Percentiles rank a stretch among this genome's conserved stretches.
Evolutionary conservation across 1,284 basidiomycete genomes (phyloP).

Genomic region (Stygiomarasmius scandens): DNA sequence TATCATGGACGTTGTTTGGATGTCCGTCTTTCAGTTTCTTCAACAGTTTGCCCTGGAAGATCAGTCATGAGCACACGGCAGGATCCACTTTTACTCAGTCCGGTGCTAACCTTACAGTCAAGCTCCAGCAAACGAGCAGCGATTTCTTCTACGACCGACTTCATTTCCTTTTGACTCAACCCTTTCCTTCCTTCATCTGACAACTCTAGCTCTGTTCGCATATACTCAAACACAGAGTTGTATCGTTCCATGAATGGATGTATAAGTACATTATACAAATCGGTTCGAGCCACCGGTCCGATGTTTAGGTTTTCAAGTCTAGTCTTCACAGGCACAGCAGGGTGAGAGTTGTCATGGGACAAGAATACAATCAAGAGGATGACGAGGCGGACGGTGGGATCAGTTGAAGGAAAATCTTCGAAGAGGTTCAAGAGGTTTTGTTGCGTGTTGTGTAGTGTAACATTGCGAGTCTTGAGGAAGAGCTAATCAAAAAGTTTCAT

Average conservation of each 20-base stretch:
- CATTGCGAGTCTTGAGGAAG: slow-evolving; percentile 67
- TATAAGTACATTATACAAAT: slow-evolving; percentile 62
- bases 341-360: slow-evolving; percentile 43
- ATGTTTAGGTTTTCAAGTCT: slow-evolving; percentile 55
- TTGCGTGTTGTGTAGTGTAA: slow-evolving; percentile 50
- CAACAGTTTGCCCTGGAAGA: slow-evolving; percentile 62
- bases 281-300: slow-evolving; percentile 55
- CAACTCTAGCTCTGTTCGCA: slow-evolving; percentile 37
- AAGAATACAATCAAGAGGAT: slow-evolving; percentile 67
- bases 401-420: slow-evolving; percentile 58
- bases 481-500: slow-evolving; percentile 41
- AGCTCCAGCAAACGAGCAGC: slow-evolving; percentile 59
- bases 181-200: slow-evolving; percentile 41
- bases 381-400: slow-evolving; percentile 61
- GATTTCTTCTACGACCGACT: slow-evolving; percentile 53
- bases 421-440: slow-evolving; percentile 61
- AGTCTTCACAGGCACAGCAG: slow-evolving; percentile 42
- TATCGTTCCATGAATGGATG: slow-evolving; percentile 71
- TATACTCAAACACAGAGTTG: slow-evolving; percentile 55
- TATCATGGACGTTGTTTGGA: slow-evolving; percentile 40
- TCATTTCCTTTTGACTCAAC: slow-evolving; percentile 43
- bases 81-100: not conserved
- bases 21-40: slow-evolving; percentile 53
- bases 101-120: slow-evolving; percentile 59
- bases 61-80: slow-evolving; percentile 7